These are phyloP conservation scores for Geosmithia flava DNA, from an alignment of 2,329 filamentous ascomycete genomes.

Conservation along the genomic window DNA sequence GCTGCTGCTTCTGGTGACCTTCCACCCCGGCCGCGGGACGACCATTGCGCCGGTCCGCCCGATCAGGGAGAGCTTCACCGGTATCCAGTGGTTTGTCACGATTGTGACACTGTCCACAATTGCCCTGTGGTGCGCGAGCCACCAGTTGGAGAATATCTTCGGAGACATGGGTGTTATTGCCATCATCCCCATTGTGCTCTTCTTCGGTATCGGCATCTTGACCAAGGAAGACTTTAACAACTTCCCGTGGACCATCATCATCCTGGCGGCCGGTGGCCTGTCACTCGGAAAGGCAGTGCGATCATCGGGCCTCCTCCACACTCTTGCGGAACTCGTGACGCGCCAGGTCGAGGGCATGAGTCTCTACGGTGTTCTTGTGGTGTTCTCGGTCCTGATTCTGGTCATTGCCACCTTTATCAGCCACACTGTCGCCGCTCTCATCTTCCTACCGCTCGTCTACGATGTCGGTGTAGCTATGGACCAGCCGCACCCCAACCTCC, in stretches of 20 bases:
- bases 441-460: constrained; percentile 81
- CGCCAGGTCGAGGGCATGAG: constrained; percentile 62
- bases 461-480: constrained; percentile 78
- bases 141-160: constrained; percentile 77
- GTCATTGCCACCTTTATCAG: constrained; percentile 96
- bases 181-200: constrained; percentile 88
- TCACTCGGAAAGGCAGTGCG: constrained; percentile 90
- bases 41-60: constrained; percentile 85
- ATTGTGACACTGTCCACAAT: constrained; percentile 77
- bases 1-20: constrained; percentile 72
- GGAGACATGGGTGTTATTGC: constrained; percentile 98
- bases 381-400: constrained; percentile 74
- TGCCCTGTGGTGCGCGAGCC: constrained; percentile 79
- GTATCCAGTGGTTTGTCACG: constrained; percentile 87
- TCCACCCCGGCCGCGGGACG: constrained; percentile 73
- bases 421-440: constrained; percentile 91
- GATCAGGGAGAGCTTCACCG: constrained; percentile 77
- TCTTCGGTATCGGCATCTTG: constrained; percentile 91
- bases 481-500: constrained; percentile 80
- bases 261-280: constrained; percentile 85
- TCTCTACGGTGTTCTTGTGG: constrained; percentile 74
- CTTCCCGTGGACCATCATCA: constrained; percentile 99
- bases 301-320: constrained; percentile 82
- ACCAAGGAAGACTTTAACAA: constrained; percentile 99
- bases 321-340: constrained; percentile 71